phyloP scores from a whole-genome alignment of 2,329 filamentous ascomycete genomes.

The Arthrobotrys megalospora region DNA sequence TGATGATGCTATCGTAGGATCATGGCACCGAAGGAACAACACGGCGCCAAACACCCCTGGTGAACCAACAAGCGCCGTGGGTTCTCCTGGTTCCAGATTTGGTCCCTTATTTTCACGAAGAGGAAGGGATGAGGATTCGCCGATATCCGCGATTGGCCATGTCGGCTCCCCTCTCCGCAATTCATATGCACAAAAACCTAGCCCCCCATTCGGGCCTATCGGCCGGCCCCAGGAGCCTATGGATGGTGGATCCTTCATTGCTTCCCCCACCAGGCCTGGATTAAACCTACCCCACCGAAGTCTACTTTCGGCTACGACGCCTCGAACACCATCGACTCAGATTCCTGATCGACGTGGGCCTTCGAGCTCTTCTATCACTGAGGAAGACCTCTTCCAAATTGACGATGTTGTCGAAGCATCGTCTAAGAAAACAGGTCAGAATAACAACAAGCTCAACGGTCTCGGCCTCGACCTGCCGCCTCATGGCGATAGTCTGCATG shows the following conservation, averaged over 20 bases:
- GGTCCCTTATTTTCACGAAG: conserved; percentile 73
- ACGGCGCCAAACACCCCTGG: conserved; percentile 71
- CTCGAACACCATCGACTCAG: conserved; percentile 32
- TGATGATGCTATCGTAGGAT: conserved; percentile 66
- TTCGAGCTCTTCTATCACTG: conserved; percentile 35
- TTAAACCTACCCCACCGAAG: conserved; percentile 22
- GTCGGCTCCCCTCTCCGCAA: conserved; percentile 78
- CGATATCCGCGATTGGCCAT: conserved; percentile 72
- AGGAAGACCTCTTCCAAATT: conserved; percentile 55
- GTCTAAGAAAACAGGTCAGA: conserved; percentile 44
- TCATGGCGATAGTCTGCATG: conserved; percentile 49
- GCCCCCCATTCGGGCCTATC: conserved; percentile 63
- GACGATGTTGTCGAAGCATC: conserved; percentile 55
- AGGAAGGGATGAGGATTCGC: conserved; percentile 71
- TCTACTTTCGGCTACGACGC: conserved; percentile 38
- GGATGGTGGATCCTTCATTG: conserved; percentile 59
- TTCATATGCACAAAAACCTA: conserved; percentile 68
- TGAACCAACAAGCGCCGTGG: conserved; percentile 70
- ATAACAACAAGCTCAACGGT: conserved; percentile 23
- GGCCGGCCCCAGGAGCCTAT: conserved; percentile 59
- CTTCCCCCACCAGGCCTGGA: conserved; percentile 40
- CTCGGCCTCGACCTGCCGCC: conserved; percentile 42
- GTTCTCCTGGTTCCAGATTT: conserved; percentile 76
- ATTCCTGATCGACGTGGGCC: conserved; percentile 41
- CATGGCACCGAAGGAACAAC: conserved; percentile 65